A percentile compares a stretch with the other conserved stretches of the same genome.
Conservation (phyloP, 2,329 filamentous ascomycete species). For the Ceratocystis harringtonii region DNA sequence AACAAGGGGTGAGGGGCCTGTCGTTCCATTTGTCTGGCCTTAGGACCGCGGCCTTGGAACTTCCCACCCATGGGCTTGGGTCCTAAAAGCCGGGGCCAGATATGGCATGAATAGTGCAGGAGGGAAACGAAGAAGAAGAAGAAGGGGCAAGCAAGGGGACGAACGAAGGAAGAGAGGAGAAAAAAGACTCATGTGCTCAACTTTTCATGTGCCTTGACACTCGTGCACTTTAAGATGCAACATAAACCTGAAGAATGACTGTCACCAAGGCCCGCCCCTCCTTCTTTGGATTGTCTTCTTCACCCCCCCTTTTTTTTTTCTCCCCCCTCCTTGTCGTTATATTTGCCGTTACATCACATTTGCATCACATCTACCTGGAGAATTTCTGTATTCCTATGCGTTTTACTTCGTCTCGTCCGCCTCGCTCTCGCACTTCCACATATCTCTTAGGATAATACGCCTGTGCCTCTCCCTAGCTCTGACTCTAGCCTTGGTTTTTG, state of each 20-base stretch:
- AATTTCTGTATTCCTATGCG: background rate
- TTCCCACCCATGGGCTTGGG: conserved; percentile 1
- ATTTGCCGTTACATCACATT: background rate
- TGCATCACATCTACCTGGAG: background rate
- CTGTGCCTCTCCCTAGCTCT: no score
- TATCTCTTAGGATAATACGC: background rate
- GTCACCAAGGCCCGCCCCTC: background rate
- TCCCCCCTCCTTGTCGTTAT: background rate
- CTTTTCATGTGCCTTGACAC: background rate
- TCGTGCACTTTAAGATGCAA: background rate
- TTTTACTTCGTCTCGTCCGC: background rate
- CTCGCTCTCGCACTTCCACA: background rate
- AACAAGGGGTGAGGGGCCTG: background rate
- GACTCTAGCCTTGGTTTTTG: no score
- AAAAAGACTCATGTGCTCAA: background rate
- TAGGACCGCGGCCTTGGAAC: conserved; percentile 6
- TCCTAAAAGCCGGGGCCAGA: background rate
- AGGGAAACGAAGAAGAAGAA: background rate
- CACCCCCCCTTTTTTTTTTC: background rate
- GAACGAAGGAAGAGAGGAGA: background rate
- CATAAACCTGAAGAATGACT: background rate
- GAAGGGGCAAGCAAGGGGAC: background rate
- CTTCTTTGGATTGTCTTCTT: background rate
- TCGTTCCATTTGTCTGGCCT: conserved; percentile 1
- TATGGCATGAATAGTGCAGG: background rate